Evolutionary conservation across 768 basidiomycete genomes (phyloP), one percentile per base, ranked within the genome.

Genomic region (Termitomyces sp.): DNA sequence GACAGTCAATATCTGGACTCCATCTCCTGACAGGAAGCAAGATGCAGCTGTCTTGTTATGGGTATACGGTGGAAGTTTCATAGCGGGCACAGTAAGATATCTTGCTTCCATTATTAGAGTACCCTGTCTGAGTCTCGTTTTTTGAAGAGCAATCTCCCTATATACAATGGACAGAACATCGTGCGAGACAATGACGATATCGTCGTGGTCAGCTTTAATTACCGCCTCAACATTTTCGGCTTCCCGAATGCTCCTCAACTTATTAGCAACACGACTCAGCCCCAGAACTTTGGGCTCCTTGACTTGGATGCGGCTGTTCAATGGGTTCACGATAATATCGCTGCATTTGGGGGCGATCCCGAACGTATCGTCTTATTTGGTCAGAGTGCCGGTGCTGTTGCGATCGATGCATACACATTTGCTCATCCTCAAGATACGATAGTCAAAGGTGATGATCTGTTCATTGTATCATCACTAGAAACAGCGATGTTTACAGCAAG

Each of bases 261-360:
- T 29, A 58, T 61, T 13, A 61, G 60, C 31, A n/a, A n/a, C n/a
- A 54, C 36, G 9, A 62, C 59, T 1, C 60, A 64, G 9, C 59
- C 71, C 1, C 74, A 73, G 53, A 77, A 77, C 55, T 76, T 75
- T 62, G 75, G 74, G n/a, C 64, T 77, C 4, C 67, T 75, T 12
- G 75, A 77, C 50, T 22, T 70, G 3, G 68, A 73, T 20, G 71
- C 74, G n/a, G 78, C 72, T n/a, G 70, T 81, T 8, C 61, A 78
- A 59, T 80, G 79, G 80, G 72, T 81, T 4, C 72, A 76, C 44
- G 67, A 73, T 49, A 78, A 82, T 60, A 81, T 82, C 50, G 73
- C 69, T n/a, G 69, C 64, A 9, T 82, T 81, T 50, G 74, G 74
- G 26, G 74, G 74, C 22, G 74, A 75, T 60, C 74, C 73, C 6